Evolutionary conservation across 2,329 filamentous ascomycete species (phyloP).

Genomic region (Fusarium cyanostomum): DNA sequence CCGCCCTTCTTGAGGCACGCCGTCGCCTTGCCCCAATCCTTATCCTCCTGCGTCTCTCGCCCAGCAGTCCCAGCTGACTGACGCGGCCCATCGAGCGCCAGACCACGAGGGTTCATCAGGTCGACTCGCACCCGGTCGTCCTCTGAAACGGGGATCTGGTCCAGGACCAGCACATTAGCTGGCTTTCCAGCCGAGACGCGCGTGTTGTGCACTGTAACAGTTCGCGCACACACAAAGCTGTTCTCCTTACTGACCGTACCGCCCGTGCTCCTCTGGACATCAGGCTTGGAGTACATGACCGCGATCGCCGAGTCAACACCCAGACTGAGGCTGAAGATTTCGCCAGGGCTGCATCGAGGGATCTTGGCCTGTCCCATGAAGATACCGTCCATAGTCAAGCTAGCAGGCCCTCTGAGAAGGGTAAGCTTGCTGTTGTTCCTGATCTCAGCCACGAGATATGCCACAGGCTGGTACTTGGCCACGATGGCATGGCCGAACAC

Average conservation of each 20-base stretch:
- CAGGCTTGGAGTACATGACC: constrained; percentile 65
- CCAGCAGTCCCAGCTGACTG: constrained; percentile 50
- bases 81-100: constrained; percentile 52
- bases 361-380: constrained; percentile 68
- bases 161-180: constrained; percentile 61
- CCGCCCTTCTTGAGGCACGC: constrained; percentile 65
- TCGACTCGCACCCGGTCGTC: constrained; percentile 66
- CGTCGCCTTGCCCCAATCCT: constrained; percentile 63
- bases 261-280: constrained; percentile 59
- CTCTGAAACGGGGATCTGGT: constrained; percentile 70
- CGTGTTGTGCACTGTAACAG: constrained; percentile 62
- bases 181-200: constrained; percentile 49
- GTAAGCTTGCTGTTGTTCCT: constrained; percentile 65
- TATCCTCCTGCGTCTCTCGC: constrained; percentile 43
- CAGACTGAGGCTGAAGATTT: constrained; percentile 62
- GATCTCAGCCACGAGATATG: constrained; percentile 67
- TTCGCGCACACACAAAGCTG: constrained; percentile 59
- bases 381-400: constrained; percentile 69
- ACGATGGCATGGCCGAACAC: constrained; percentile 66
- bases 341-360: constrained; percentile 64
- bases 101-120: constrained; percentile 58
- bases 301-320: constrained; percentile 68
- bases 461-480: constrained; percentile 67
- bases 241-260: constrained; percentile 65
- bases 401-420: constrained; percentile 63